phyloP scores from a whole-genome alignment of 352 stramenopile genomes.

The Globisporangium cystogenes region DNA sequence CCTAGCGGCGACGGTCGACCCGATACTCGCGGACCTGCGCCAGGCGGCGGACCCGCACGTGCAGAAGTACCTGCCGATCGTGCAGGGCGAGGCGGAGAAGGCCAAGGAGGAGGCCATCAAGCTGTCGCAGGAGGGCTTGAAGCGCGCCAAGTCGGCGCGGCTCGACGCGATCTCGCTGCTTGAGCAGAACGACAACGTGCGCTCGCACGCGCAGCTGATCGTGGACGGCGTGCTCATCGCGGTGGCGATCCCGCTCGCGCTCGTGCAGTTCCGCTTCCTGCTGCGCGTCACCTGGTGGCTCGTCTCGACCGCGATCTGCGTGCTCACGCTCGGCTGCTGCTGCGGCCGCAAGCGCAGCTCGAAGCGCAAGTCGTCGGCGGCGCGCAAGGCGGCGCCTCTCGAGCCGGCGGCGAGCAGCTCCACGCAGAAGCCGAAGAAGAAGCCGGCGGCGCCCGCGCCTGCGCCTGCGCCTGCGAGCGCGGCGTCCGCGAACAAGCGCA shows the following conservation, averaged over 20 bases:
- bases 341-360: slow-evolving; percentile 41
- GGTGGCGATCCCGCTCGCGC: slow-evolving; percentile 39
- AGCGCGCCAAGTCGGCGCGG: slow-evolving; percentile 37
- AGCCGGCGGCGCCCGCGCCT: not conserved
- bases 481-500: slow-evolving; percentile 8
- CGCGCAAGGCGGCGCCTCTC: slow-evolving; percentile 16
- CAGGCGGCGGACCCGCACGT: slow-evolving; percentile 45
- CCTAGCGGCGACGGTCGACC: slow-evolving; percentile 55
- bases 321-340: slow-evolving; percentile 56
- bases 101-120: slow-evolving; percentile 27
- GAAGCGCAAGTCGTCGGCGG: slow-evolving; percentile 24
- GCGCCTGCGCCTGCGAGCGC: not conserved
- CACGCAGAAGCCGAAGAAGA: slow-evolving; percentile 6
- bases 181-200: slow-evolving; percentile 54
- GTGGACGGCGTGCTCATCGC: slow-evolving; percentile 50
- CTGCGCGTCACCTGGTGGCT: slow-evolving; percentile 55
- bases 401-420: slow-evolving; percentile 7
- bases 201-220: slow-evolving; percentile 56
- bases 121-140: slow-evolving; percentile 37
- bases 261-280: slow-evolving; percentile 40
- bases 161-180: slow-evolving; percentile 47
- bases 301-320: slow-evolving; percentile 38
- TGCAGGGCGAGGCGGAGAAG: slow-evolving; percentile 38
- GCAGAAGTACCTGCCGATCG: slow-evolving; percentile 43
- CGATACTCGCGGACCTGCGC: slow-evolving; percentile 48